Evolutionary conservation across 495 filamentous ascomycete species (phyloP), one percentile per base, ranked within the genome.

Genomic region (Podospora comata): DNA sequence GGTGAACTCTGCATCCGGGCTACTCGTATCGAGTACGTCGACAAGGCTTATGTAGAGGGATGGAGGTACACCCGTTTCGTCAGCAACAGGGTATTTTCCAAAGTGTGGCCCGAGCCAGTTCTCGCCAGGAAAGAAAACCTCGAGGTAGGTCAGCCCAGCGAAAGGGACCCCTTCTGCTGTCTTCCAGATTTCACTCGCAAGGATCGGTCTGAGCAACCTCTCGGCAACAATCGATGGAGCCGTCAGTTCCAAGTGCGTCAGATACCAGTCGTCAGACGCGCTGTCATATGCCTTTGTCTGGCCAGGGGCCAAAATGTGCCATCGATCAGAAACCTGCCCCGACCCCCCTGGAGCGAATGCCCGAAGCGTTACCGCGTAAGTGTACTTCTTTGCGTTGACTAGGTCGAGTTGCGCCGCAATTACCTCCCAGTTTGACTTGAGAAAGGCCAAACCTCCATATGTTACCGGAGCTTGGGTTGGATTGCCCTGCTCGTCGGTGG

Each of bases 371-470:
- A 66, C 27, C 18, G n/a, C 44, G 1, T 2, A 39, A 23, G 18
- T 11, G 1, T 6, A 11, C 1, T 62, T 28, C 0, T 48, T n/a
- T 27, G 20, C 20, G 20, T 23, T 23, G 20, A 23, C 20, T 23
- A 23, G 0, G 20, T 55, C 20, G 60, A 59, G 71, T 18, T 19
- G 11, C n/a, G 11, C 11, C 16, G 65, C 9, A 7, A 74, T 69
- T 3, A 54, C 11, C 0, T 27, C 20, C 74, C 72, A 75, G 4
- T 65, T 61, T 19, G 53, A 39, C 0, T 58, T 56, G 6, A 32
- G 28, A 26, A 71, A 74, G 27, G 23, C 16, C n/a, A 77, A 54
- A 1, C 73, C 75, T 28, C 75, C 75, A 20, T 74, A 76, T 16
- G 68, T 53, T 16, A 44, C 59, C 27, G 30, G 4, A 3, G 7